Conservation (phyloP, 2,329 filamentous ascomycete genomes). For the Alternaria angustiovoidea region DNA sequence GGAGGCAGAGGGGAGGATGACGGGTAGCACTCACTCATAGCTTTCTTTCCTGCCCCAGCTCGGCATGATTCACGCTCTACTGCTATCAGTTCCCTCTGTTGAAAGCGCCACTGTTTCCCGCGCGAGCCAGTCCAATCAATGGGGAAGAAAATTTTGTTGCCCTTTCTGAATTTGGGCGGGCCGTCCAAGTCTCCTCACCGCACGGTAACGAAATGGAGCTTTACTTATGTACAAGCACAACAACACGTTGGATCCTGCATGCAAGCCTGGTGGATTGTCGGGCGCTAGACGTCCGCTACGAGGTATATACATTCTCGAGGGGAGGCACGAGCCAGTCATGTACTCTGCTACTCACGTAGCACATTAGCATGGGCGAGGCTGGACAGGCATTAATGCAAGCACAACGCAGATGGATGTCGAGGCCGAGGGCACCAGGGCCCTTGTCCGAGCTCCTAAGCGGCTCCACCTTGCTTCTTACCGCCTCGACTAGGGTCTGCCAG, state of each 20-base stretch:
- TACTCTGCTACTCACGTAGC: slow-evolving; percentile 11
- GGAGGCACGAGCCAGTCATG: slow-evolving; percentile 19
- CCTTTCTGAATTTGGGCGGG: slow-evolving; percentile 22
- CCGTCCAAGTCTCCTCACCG: slow-evolving; percentile 19
- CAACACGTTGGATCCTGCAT: slow-evolving; percentile 19
- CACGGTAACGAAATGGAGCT: slow-evolving; percentile 22
- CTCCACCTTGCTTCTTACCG: slow-evolving; percentile 22
- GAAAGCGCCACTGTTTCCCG: slow-evolving; percentile 17
- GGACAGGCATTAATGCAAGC: slow-evolving; percentile 19
- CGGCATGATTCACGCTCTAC: slow-evolving; percentile 43
- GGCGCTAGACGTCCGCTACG: slow-evolving; percentile 17
- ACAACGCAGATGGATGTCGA: slow-evolving; percentile 12
- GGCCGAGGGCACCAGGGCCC: slow-evolving; percentile 8
- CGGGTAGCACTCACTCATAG: slow-evolving; percentile 49
- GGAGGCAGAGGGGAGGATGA: slow-evolving; percentile 18
- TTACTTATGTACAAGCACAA: slow-evolving; percentile 23
- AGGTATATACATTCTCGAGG: slow-evolving; percentile 9
- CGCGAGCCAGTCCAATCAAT: slow-evolving; percentile 17
- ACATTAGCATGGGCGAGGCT: slow-evolving; percentile 8
- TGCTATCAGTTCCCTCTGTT: slow-evolving; percentile 28
- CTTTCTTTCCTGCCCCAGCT: slow-evolving; percentile 51
- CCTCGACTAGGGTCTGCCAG: slow-evolving; percentile 13
- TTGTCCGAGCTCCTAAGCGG: slow-evolving; percentile 11
- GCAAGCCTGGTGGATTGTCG: slow-evolving; percentile 17
- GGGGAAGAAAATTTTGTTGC: slow-evolving; percentile 18